Evolutionary conservation across 108 stramenopile genomes (phyloP), one percentile per base, ranked within the genome.

Genomic region (Epipyxis sp.): DNA sequence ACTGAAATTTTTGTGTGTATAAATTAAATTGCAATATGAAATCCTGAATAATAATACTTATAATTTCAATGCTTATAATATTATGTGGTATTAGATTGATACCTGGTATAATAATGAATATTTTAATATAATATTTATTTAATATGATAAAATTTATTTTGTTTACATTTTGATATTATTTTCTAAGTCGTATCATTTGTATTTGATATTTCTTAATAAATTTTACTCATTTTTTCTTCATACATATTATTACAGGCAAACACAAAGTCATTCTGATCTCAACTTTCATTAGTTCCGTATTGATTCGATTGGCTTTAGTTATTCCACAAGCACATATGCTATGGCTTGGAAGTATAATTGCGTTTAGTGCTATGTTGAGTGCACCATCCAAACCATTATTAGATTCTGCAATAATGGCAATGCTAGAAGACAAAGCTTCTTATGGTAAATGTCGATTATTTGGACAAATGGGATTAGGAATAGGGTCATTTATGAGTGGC

Each of bases 401-500:
- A 72, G 96, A 97, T 84, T 86, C 86, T 39, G 91, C 93, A 83
- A 94, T 94, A 34, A 91, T 97, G 86, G 80, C 81, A 65, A 79
- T 90, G 69, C 78, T 94, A 40, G 78, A 87, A 67, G 89, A 94
- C 72, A 85, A 83, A 62, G 42, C 77, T 45, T 83, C 89, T 72
- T 97, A 94, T 80, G 96, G 96, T 29, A 88, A 91, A 78, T 79
- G 94, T 78, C 86, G 96, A 57, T 84, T 97, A 0, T 97, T 90
- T 91, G 95, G 96, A 29, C 96, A 97, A 79, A 81, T 95, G 69
- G 96, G 96, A 44, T 95, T 97, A 89, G 94, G 96, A 30, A 62
- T 94, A 44, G 94, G 93, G 69, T 82, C 34, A 90, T 91, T 37
- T 91, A 90, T 32, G 58, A 32, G 20, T 10, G 61, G 61, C 34